Evolutionary conservation across 1,284 basidiomycete genomes (phyloP), one percentile per base, ranked within the genome.

Genomic region (Bondarzewia mesenterica): DNA sequence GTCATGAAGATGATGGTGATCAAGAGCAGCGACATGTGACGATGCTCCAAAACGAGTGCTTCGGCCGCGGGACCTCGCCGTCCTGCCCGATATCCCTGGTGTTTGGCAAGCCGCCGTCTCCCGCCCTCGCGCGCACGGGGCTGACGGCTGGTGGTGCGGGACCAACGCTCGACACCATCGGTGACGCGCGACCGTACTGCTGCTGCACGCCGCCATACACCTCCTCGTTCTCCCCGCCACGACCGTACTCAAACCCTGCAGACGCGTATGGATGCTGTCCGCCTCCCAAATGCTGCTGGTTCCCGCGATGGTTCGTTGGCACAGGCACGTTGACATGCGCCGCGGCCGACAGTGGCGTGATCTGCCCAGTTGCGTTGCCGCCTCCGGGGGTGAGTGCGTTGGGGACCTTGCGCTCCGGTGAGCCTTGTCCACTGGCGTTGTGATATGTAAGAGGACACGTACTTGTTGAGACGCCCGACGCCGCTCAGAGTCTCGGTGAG

Each of bases 21-120:
- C 63, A 77, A 60, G 78, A 81, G 70, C 87, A 90, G 58, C 78
- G 79, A 68, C 86, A 89, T 48, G 85, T 88, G 54, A 89, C 64
- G 55, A 89, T 77, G 64, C 76, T 73, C 69, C 84, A 69, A 49
- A 88, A 66, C 52, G 70, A 69, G 51, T 72, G 70, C 66, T 80
- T 79, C 44, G 74, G 77, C 42, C 26, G 48, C 52, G 70, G 69
- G 47, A 71, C 69, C 52, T 74, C 72, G 51, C 78, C 73, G 47
- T 72, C 68, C 51, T 78, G 74, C 57, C 74, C 75, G 50, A 77
- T 74, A 58, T 80, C 79, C 39, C 71, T 74, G 49, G 74, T 79
- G 53, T 80, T 75, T 43, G 82, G 75, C 50, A 76, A 71, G 44
- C 83, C 83, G 27, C 76, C 68, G 61, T 85, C 80, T 40, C 81